These are phyloP conservation scores for Neostapfia colusana DNA, from an alignment of 176 grass and related monocot genomes.

Conservation along the genomic window DNA sequence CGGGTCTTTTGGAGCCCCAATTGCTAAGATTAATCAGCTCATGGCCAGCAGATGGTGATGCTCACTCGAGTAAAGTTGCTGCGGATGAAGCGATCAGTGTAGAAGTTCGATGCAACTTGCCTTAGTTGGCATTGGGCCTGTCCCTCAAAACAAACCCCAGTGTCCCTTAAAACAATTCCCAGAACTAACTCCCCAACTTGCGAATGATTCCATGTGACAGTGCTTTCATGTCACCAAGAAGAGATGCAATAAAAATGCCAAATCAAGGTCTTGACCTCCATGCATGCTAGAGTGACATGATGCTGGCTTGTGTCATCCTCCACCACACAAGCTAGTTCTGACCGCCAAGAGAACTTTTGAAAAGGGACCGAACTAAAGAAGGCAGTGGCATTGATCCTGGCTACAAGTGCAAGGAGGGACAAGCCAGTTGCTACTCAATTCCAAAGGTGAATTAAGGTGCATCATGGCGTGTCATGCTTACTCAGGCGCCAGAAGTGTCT, in stretches of 20 bases:
- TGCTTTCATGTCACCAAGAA: conserved; percentile 33
- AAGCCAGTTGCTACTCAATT: not conserved
- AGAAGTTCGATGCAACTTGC: conserved; percentile 41
- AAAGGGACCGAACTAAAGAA: not conserved
- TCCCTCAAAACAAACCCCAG: conserved; percentile 38
- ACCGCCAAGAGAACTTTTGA: conserved; percentile 9
- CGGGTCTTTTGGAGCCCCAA: conserved; percentile 20
- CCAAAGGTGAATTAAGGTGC: conserved; percentile 35
- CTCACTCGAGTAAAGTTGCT: conserved; percentile 45
- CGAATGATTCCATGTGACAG: conserved; percentile 43
- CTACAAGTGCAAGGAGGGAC: conserved; percentile 2
- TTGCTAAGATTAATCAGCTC: conserved; percentile 23
- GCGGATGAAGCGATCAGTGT: conserved; percentile 37
- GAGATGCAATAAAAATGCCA: conserved; percentile 28
- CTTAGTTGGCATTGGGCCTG: conserved; percentile 51
- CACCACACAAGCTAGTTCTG: conserved; percentile 32
- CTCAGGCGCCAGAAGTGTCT: conserved; percentile 11
- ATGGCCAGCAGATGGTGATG: conserved; percentile 32
- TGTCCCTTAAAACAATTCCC: conserved; percentile 39
- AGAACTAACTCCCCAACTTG: conserved; percentile 49
- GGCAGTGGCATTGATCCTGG: conserved; percentile 25
- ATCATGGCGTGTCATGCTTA: conserved; percentile 26
- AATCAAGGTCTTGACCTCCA: conserved; percentile 23
- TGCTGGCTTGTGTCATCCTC: conserved; percentile 11
- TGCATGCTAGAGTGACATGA: conserved; percentile 33